Evolutionary conservation across 2,329 filamentous ascomycete genomes (phyloP), one percentile per base, ranked within the genome.

Genomic region (Trichothecium sympodiale): DNA sequence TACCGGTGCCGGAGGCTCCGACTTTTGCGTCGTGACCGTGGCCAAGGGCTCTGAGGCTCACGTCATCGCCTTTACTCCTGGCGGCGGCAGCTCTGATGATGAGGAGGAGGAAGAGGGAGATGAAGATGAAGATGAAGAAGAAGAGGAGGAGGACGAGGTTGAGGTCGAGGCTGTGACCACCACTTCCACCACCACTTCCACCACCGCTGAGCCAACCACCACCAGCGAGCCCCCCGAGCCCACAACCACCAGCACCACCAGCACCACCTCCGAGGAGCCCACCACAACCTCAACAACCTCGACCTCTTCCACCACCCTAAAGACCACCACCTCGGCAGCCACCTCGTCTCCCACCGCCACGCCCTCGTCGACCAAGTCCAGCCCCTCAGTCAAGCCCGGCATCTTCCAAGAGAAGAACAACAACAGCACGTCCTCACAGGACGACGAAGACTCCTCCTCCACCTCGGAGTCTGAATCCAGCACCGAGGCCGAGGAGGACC

Each of bases 21-120:
- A 65, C 29, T 88, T 85, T 57, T 89, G 83, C 47, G 82, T 87
- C 33, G 83, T 83, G 10, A 88, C 83, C 12, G 77, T 86, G 13
- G 65, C 77, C 30, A 71, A 72, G 46, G 83, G 83, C 17, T 57
- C 59, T 33, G 74, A 67, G 37, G 83, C 81, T 30, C 75, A 74
- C 48, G 74, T 88, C 43, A 71, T 84, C 17, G 72, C 83, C 28
- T 74, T 62, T 48, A 63, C 29, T 18, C 20, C 30, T n/a, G 64
- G 69, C 40, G 64, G 64, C 29, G 62, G 61, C 4, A 45, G 46
- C 35, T 47, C 47, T 10, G 47, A 45, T 20, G 38, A 37, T 18
- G 39, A 39, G 7, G 38, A 37, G 8, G 43, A 43, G 13, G 45
- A 41, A 12, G 43, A 46, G 8, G 36, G 41, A 8, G 39, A 30